Evolutionary conservation across 768 basidiomycete genomes (phyloP).

Genomic region (Panaeolus cyanescens): DNA sequence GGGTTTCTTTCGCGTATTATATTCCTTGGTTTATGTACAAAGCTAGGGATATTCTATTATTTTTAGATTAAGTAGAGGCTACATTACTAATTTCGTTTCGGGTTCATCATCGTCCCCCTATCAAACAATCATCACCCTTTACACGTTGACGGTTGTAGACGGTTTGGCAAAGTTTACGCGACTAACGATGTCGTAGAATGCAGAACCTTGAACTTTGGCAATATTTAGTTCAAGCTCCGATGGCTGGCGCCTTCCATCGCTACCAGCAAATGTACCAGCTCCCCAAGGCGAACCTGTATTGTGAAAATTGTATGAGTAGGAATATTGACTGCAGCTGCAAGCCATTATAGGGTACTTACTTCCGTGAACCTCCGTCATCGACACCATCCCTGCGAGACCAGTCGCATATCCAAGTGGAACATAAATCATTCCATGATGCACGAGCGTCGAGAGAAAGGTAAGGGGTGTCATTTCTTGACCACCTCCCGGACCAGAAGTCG

Average conservation of each 20-base stretch:
- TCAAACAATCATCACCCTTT: too few relatives aligned
- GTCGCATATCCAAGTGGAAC: slow-evolving; percentile 39
- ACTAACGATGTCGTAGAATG: slow-evolving; percentile 51
- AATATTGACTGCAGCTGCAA: neutral
- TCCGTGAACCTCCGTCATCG: slow-evolving; percentile 53
- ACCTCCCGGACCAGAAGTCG: slow-evolving; percentile 65
- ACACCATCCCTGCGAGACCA: slow-evolving; percentile 32
- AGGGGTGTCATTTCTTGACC: slow-evolving; percentile 67
- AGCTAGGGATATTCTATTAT: too few relatives aligned
- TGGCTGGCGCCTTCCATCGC: slow-evolving; percentile 50
- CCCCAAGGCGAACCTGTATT: slow-evolving; percentile 72
- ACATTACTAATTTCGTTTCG: too few relatives aligned
- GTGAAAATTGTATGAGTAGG: slow-evolving; percentile 6
- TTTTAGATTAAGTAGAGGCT: too few relatives aligned
- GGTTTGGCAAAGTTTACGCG: slow-evolving; percentile 17
- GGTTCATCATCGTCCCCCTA: too few relatives aligned
- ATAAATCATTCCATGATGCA: slow-evolving; percentile 61
- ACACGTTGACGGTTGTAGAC: neutral
- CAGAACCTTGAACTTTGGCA: slow-evolving; percentile 51
- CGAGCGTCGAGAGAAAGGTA: slow-evolving; percentile 49
- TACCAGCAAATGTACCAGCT: slow-evolving; percentile 61
- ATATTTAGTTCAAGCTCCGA: slow-evolving; percentile 50
- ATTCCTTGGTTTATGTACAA: too few relatives aligned
- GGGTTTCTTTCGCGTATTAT: too few relatives aligned
- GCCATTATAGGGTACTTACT: slow-evolving; percentile 39